phyloP scores from a whole-genome alignment of 495 filamentous ascomycete genomes.

The Apodospora peruviana region DNA sequence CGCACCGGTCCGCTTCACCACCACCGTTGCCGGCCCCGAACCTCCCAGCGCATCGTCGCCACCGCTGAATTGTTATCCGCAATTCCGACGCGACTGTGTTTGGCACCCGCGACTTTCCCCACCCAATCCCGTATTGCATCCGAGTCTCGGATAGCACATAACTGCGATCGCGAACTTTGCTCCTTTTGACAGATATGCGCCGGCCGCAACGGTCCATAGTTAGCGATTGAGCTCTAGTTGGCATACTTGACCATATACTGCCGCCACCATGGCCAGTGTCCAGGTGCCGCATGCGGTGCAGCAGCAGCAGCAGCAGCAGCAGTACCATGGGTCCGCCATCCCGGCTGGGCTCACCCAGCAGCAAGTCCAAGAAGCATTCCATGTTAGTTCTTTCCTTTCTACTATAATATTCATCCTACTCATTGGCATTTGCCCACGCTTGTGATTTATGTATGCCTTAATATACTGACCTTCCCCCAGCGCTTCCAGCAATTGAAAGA shows the following conservation, averaged over 20 bases:
- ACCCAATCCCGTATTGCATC: constrained; percentile 8
- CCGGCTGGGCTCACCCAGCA: constrained; percentile 53
- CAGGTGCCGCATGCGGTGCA: constrained; percentile 61
- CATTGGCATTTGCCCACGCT: too few species aligned
- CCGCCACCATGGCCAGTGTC: constrained; percentile 66
- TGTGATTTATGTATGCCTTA: too few species aligned
- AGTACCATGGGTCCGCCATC: constrained; percentile 51
- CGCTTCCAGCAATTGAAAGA: constrained; percentile 79
- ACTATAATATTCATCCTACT: background rate
- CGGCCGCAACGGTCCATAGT: constrained; percentile 9
- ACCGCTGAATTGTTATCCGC: constrained; percentile 4
- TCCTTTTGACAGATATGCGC: constrained; percentile 34
- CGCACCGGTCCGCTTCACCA: constrained; percentile 10
- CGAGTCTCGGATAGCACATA: constrained; percentile 12
- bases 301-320: constrained; percentile 53
- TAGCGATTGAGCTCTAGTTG: constrained; percentile 17
- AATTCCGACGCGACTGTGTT: constrained; percentile 20
- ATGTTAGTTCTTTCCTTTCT: constrained; percentile 39
- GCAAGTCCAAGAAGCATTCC: constrained; percentile 56
- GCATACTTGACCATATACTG: constrained; percentile 13
- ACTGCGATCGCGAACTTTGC: constrained; percentile 12
- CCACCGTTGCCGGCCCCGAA: constrained; percentile 3
- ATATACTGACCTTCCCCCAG: constrained; percentile 36
- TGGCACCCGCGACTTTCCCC: constrained; percentile 2
- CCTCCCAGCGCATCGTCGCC: constrained; percentile 3